Conservation (phyloP, 345 rosid species). For the Salix caprea region DNA sequence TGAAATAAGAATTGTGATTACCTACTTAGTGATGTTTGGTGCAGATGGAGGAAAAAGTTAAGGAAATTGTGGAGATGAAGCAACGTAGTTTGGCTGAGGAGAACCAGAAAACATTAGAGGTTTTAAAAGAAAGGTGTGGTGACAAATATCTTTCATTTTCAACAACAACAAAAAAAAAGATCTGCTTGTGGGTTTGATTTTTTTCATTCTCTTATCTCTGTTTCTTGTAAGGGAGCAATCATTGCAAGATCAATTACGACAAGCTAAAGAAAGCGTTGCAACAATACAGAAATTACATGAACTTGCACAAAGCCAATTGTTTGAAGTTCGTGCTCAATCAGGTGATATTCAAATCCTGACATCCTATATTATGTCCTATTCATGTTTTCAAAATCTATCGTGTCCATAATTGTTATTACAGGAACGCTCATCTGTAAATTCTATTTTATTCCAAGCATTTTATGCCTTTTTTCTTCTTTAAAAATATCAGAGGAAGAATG, state of each 20-base stretch:
- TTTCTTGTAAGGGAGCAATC: slow-evolving; percentile 65
- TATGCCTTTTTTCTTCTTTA: slow-evolving; percentile 5
- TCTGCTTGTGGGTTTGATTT: background rate
- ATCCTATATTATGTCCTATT: background rate
- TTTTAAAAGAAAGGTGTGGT: slow-evolving; percentile 75
- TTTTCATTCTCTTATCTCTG: background rate
- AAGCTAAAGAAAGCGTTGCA: slow-evolving; percentile 88
- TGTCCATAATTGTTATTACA: background rate
- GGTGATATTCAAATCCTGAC: slow-evolving; percentile 43
- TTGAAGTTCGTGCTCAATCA: slow-evolving; percentile 93
- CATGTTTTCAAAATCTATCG: background rate
- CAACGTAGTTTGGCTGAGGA: slow-evolving; percentile 96
- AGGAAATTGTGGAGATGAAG: slow-evolving; percentile 96
- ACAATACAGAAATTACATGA: slow-evolving; percentile 96
- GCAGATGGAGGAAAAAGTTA: slow-evolving; percentile 99
- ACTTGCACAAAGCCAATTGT: slow-evolving; percentile 95
- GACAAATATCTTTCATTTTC: background rate
- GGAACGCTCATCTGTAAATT: background rate
- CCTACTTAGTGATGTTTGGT: background rate
- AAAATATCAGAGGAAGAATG: slow-evolving; percentile 74
- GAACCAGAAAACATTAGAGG: slow-evolving; percentile 92
- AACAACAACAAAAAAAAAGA: background rate
- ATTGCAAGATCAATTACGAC: slow-evolving; percentile 96
- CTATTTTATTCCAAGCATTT: background rate
- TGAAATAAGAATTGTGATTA: slow-evolving; percentile 1